Evolutionary conservation across 345 rosid genomes (phyloP), one percentile per base, ranked within the genome.

Genomic region (Eucalyptus coolabah): DNA sequence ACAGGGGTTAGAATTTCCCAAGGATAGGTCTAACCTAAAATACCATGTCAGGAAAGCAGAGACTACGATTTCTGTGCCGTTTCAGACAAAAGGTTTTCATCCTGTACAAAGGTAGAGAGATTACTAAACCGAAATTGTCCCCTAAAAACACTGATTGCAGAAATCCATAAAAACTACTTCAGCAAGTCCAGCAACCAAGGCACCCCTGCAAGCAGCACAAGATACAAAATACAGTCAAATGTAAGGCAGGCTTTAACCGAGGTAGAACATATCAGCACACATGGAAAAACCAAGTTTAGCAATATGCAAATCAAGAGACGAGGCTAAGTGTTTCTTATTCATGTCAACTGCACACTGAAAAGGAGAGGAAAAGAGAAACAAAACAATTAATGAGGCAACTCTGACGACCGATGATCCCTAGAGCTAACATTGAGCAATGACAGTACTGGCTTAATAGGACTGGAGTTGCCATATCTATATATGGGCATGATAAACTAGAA

Each of bases 1-100:
- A 89, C 88, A 89, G 67, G 88, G 60, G 90, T 60, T 60, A 90
- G 83, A 87, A 80, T 53, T 89, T 77, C 87, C 91, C 91, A 81
- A 80, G 32, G 89, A 69, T 85, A 87, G 88, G 88, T 90, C 88
- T 90, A 87, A 87, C 89, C 89, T 90, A 87, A 49, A 67, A 63
- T 51, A 87, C 45, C 87, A 59, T n/a, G 81, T 87, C 80, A 81
- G 87, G 40, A 87, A 49, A 88, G 49, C 77, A 49, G 19, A 69
- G 85, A 40, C 47, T 77, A 40, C 85, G 47, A 77, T 77, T 77
- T 40, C 47, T 77, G 85, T 77, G 85, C 85, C 85, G 85, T 23
- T 77, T 77, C 30, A 77, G 47, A 77, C 85, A 77, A 77, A 77
- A 77, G 59, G 50, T 8, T 77, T 32, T 47, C 60, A 86, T 54